Evolutionary conservation across 139 green algal genomes (phyloP), one percentile per base, ranked within the genome.

Genomic region (Chlamydomonas asymmetrica): DNA sequence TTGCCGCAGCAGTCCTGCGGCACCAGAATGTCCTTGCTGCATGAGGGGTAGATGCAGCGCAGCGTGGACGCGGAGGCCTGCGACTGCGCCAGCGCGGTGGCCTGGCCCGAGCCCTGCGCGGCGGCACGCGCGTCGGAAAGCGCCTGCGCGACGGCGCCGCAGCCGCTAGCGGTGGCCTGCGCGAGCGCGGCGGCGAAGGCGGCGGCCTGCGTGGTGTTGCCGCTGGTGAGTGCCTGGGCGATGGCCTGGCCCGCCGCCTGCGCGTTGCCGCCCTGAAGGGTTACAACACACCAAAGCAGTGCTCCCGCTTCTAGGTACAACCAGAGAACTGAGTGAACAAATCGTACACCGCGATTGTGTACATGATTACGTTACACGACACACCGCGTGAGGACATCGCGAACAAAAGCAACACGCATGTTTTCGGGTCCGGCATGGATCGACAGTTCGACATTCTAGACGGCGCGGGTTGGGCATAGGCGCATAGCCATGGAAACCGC

Each of bases 211-310:
- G 54, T 23, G 34, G 67, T 2, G 43, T 66, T 57, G 22, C 68
- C 68, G 9, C 67, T 61, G 4, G 79, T 63, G 1, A 85, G 68
- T 1, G 79, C 73, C 32, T 74, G 6, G 7, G 79, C 67, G 18
- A 85, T 63, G n/a, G 79, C 73, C 29, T 69, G 67, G 6, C 71
- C 71, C 22, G 74, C 74, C 41, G 73, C 59, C 59, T 73, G 35
- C 31, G 67, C 52, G 5, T 65, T 65, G 35, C 66, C 73, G 8
- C 66, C 66, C 35, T 27, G 22, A 23, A 73, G 68, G 18, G 76
- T n/a, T n/a, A n/a, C n/a, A n/a, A n/a, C n/a, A n/a, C n/a, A n/a
- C n/a, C n/a, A n/a, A n/a, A n/a, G n/a, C n/a, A n/a, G n/a, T n/a
- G n/a, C n/a, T n/a, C n/a, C n/a, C n/a, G n/a, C n/a, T n/a, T n/a